A percentile compares a stretch with the other conserved stretches of the same genome.
phyloP scores from a whole-genome alignment of 805 yeast genomes.

The Candida ficus region DNA sequence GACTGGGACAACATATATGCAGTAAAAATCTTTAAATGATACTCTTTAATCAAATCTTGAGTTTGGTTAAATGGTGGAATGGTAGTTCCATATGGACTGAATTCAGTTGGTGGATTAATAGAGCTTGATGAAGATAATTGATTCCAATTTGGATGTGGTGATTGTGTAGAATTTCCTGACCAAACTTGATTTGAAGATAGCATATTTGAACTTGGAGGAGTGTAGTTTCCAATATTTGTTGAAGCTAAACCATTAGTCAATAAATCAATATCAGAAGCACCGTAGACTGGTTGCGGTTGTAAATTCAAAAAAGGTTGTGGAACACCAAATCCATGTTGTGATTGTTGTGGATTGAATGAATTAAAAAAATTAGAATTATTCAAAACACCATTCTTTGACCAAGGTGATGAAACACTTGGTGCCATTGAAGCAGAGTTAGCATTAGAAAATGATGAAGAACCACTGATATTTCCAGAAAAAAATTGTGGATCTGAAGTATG shows the following conservation, averaged over 20 bases:
- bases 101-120: neutral
- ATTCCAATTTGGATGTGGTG: neutral
- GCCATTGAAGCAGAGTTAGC: neutral
- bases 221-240: neutral
- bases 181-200: slow-evolving; percentile 1
- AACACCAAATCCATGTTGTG: neutral
- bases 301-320: slow-evolving; percentile 1
- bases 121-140: neutral
- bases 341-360: neutral
- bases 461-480: neutral
- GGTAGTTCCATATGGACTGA: neutral
- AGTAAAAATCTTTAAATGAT: slow-evolving; percentile 9
- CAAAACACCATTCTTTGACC: neutral
- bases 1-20: slow-evolving; percentile 9
- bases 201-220: neutral
- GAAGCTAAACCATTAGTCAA: slow-evolving; percentile 1
- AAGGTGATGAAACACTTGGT: neutral
- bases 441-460: neutral
- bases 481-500: neutral
- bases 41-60: slow-evolving; percentile 7
- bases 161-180: neutral
- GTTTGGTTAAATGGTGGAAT: neutral
- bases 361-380: neutral
- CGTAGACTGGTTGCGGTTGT: neutral
- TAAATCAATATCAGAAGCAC: slow-evolving; percentile 8